Evolutionary conservation across 2,329 filamentous ascomycete genomes (phyloP).

Genomic region (Apiospora kogelbergensis): DNA sequence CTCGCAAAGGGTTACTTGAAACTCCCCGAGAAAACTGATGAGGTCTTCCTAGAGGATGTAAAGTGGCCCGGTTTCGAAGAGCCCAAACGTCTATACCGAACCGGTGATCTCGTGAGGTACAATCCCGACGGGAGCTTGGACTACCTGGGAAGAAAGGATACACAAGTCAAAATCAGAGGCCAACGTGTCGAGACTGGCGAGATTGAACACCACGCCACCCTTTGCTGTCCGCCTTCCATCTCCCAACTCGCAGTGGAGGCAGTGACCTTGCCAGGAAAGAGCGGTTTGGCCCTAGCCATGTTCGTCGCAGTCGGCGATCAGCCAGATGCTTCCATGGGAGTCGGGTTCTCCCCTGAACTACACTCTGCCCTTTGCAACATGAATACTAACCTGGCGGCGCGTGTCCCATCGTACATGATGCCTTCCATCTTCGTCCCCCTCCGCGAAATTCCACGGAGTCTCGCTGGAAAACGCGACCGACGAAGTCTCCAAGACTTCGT

Average conservation of each 20-base stretch:
- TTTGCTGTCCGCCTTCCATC: background rate
- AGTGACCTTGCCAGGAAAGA: background rate
- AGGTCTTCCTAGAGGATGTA: conserved; percentile 14
- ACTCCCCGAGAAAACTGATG: conserved; percentile 12
- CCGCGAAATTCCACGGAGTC: background rate
- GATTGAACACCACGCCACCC: conserved; percentile 30
- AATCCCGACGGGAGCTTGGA: conserved; percentile 28
- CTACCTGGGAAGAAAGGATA: conserved; percentile 44
- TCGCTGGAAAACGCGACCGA: background rate
- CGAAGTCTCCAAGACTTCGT: conserved; percentile 7
- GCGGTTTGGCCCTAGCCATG: conserved; percentile 9
- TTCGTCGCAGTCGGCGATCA: conserved; percentile 12
- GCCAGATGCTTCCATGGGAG: conserved; percentile 2
- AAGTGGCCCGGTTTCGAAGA: conserved; percentile 2
- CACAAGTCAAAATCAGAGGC: conserved; percentile 48
- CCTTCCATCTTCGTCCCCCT: background rate
- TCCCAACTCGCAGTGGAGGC: conserved; percentile 12
- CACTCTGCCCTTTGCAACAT: background rate
- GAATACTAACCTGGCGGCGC: background rate
- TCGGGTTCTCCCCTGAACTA: conserved; percentile 11
- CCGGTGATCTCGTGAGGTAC: conserved; percentile 34
- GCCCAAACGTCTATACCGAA: conserved; percentile 28
- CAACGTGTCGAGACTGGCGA: conserved; percentile 46
- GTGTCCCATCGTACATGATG: conserved; percentile 7
- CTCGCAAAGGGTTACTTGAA: conserved; percentile 13